phyloP scores from a whole-genome alignment of 768 basidiomycete species.

The Myochromella boudieri region DNA sequence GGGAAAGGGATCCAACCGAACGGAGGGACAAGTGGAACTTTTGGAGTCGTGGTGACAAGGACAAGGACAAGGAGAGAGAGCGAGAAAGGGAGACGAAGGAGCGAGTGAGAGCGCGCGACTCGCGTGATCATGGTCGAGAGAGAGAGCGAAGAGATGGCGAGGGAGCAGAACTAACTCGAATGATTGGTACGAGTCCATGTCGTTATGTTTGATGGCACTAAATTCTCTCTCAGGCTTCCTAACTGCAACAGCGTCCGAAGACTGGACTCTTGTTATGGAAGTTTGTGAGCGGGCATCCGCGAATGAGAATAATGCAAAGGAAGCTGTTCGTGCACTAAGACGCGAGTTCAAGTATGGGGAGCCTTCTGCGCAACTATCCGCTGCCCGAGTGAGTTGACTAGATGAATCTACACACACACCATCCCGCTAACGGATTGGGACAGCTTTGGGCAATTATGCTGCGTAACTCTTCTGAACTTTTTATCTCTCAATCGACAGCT shows the following conservation, averaged over 20 bases:
- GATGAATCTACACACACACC: background rate
- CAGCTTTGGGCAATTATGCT: slow-evolving; percentile 92
- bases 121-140: slow-evolving; percentile 12
- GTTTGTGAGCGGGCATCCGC: slow-evolving; percentile 82
- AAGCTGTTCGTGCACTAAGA: slow-evolving; percentile 78
- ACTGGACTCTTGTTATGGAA: slow-evolving; percentile 80
- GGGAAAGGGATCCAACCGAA: slow-evolving; percentile 28
- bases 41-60: slow-evolving; percentile 42
- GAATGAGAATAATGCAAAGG: slow-evolving; percentile 74
- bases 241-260: slow-evolving; percentile 77
- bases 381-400: slow-evolving; percentile 59
- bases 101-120: slow-evolving; percentile 5
- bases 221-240: slow-evolving; percentile 53
- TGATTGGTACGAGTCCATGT: slow-evolving; percentile 14
- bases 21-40: slow-evolving; percentile 56
- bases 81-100: slow-evolving; percentile 6
- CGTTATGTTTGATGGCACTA: slow-evolving; percentile 15
- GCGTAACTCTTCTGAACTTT: slow-evolving; percentile 71
- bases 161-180: slow-evolving; percentile 16
- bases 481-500: slow-evolving; percentile 66
- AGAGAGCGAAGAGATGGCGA: slow-evolving; percentile 15
- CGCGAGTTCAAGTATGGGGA: slow-evolving; percentile 90
- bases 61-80: slow-evolving; percentile 25
- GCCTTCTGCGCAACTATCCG: slow-evolving; percentile 72
- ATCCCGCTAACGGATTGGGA: slow-evolving; percentile 4